phyloP scores from a whole-genome alignment of 305 asterid genomes.

The Fraxinus baroniana region DNA sequence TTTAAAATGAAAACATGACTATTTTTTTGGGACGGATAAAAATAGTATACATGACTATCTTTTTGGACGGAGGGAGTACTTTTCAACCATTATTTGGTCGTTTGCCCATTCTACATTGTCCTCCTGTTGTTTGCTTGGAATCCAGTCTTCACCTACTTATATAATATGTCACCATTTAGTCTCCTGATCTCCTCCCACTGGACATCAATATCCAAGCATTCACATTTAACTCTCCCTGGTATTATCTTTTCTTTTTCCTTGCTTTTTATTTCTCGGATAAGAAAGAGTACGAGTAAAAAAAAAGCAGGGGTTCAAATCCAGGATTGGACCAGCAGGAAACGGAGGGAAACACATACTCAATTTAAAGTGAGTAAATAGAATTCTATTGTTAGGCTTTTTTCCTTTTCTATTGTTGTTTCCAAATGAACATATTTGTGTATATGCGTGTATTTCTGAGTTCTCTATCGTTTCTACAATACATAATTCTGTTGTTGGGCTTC shows the following conservation, averaged over 20 bases:
- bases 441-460: no score
- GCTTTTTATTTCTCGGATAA: no score
- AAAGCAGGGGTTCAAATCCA: no score
- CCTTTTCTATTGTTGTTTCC: not conserved
- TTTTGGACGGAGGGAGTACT: no score
- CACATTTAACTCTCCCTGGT: not conserved
- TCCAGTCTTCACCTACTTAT: not conserved
- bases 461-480: not conserved
- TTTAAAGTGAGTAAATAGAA: no score
- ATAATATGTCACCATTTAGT: not conserved
- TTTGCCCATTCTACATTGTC: not conserved
- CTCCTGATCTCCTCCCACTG: not conserved
- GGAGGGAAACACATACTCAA: no score
- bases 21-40: no score
- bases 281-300: no score
- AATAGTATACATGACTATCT: no score
- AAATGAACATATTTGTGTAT: not conserved
- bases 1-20: no score
- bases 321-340: no score
- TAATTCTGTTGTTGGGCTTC: not conserved
- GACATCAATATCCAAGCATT: not conserved
- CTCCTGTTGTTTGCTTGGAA: not conserved
- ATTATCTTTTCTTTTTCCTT: no score
- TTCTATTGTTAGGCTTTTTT: not conserved
- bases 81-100: not conserved